These are phyloP conservation scores for Begonia masoniana DNA, from an alignment of 306 rosid genomes.

Conservation along the genomic window DNA sequence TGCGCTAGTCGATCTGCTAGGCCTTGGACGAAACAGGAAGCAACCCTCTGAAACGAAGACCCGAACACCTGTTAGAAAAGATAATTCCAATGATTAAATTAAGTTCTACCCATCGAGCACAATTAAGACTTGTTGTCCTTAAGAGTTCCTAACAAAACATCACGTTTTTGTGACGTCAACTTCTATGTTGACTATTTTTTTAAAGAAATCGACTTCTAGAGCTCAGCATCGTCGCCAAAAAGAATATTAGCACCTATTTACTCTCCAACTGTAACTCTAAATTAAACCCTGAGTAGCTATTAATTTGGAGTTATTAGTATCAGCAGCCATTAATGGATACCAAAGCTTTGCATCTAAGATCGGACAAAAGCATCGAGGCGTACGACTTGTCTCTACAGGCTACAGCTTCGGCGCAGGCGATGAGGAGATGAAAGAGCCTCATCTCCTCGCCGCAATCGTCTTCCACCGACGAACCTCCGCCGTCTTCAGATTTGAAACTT, in stretches of 20 bases:
- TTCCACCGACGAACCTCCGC: conserved; percentile 15
- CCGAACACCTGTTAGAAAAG: conserved; percentile 26
- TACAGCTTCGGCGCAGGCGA: conserved; percentile 84
- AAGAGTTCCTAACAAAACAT: too few relatives aligned
- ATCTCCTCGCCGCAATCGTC: conserved; percentile 56
- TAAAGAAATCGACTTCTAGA: too few relatives aligned
- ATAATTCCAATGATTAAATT: too few relatives aligned
- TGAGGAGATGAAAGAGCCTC: conserved; percentile 73
- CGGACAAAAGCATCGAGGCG: conserved; percentile 44
- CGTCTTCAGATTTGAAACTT: conserved; percentile 16
- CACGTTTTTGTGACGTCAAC: too few relatives aligned
- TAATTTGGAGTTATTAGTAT: too few relatives aligned
- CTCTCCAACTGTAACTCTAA: too few relatives aligned
- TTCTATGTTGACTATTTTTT: too few relatives aligned
- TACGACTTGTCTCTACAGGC: conserved; percentile 75
- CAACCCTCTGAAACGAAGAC: conserved; percentile 71
- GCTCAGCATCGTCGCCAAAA: too few relatives aligned
- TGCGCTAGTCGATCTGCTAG: conserved; percentile 39
- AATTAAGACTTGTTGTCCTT: too few relatives aligned
- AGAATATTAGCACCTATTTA: too few relatives aligned
- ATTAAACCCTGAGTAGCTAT: too few relatives aligned
- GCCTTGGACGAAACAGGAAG: conserved; percentile 80
- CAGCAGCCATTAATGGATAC: conserved; percentile 4
- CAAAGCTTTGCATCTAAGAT: conserved; percentile 49
- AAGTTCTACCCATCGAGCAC: too few relatives aligned